A percentile compares a stretch with the other conserved stretches of the same genome.
Conservation (phyloP, 176 grass and related monocot species). For the Lolium perenne region DNA sequence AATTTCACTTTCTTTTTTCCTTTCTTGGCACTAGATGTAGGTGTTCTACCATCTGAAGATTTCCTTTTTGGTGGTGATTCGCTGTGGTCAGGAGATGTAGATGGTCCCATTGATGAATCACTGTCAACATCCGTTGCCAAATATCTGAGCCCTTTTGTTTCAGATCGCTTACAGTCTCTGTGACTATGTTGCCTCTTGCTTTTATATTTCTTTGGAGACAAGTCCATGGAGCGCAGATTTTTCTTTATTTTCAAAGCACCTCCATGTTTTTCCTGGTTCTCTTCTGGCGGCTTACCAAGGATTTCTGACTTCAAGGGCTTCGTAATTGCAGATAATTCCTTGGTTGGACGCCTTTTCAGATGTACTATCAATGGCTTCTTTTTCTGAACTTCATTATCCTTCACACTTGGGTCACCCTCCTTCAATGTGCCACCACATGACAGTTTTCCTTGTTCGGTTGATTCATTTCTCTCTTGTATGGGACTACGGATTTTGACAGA, state of each 20-base stretch:
- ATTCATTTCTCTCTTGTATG: constrained; percentile 50
- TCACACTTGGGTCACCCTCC: constrained; percentile 39
- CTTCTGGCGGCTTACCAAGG: constrained; percentile 50
- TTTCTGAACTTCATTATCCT: constrained; percentile 53
- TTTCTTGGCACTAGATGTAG: constrained; percentile 65
- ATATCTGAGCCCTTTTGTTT: constrained; percentile 58
- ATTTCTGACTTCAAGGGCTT: constrained; percentile 54
- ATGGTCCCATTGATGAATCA: constrained; percentile 62
- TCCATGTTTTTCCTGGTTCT: constrained; percentile 55
- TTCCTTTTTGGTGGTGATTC: constrained; percentile 60
- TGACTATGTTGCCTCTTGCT: constrained; percentile 57
- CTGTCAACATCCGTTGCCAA: constrained; percentile 50
- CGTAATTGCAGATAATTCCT: constrained; percentile 46
- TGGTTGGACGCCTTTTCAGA: constrained; percentile 52
- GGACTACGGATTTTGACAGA: constrained; percentile 51
- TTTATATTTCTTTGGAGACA: constrained; percentile 62
- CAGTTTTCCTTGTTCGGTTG: constrained; percentile 61
- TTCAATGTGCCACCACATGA: constrained; percentile 39
- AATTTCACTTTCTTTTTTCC: constrained; percentile 76
- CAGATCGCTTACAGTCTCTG: constrained; percentile 53
- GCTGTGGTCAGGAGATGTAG: constrained; percentile 56
- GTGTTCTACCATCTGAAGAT: constrained; percentile 58
- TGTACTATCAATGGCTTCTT: constrained; percentile 55
- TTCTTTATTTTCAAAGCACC: constrained; percentile 59
- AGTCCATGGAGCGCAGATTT: constrained; percentile 37